A percentile compares a stretch with the other conserved stretches of the same genome.
phyloP scores from a whole-genome alignment of 495 filamentous ascomycete genomes.

The Daldinia bambusicola region DNA sequence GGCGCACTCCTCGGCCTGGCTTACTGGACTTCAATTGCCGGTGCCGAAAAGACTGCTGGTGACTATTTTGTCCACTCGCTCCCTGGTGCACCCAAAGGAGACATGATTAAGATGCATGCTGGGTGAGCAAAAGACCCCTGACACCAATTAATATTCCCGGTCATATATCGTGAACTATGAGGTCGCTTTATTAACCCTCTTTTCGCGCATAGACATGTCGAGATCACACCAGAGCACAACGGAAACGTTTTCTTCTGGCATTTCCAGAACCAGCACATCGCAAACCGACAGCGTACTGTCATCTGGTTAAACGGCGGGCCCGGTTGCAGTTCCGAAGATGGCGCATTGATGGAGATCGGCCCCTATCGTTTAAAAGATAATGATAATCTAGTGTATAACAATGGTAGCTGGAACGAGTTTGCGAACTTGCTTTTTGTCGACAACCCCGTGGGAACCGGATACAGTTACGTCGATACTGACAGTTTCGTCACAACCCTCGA shows the following conservation, averaged over 20 bases:
- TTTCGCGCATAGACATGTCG: slow-evolving; percentile 76
- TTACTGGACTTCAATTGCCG: slow-evolving; percentile 48
- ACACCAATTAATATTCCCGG: slow-evolving; percentile 10
- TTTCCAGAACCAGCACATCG: slow-evolving; percentile 93
- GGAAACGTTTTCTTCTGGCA: slow-evolving; percentile 99
- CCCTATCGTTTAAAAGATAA: slow-evolving; percentile 86
- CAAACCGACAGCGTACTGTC: slow-evolving; percentile 88
- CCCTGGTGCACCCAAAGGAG: slow-evolving; percentile 84
- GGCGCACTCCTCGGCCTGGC: slow-evolving; percentile 48
- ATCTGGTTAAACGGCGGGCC: slow-evolving; percentile 98
- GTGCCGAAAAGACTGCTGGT: slow-evolving; percentile 65
- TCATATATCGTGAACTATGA: not conserved
- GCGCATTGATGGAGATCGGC: slow-evolving; percentile 96
- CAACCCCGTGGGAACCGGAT: slow-evolving; percentile 95
- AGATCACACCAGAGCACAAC: slow-evolving; percentile 82
- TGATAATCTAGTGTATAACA: slow-evolving; percentile 80
- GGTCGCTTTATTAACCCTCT: slow-evolving; percentile 44
- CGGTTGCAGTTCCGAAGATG: slow-evolving; percentile 96
- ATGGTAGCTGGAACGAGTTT: slow-evolving; percentile 96
- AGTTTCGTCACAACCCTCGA: slow-evolving; percentile 84
- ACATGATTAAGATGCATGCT: slow-evolving; percentile 95
- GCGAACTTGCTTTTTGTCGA: slow-evolving; percentile 96
- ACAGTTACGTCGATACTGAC: slow-evolving; percentile 91
- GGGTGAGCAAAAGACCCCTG: slow-evolving; percentile 69
- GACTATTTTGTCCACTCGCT: slow-evolving; percentile 90